These are phyloP conservation scores for Neofusicoccum cordaticola DNA, from an alignment of 2,329 filamentous ascomycete species.

Conservation along the genomic window DNA sequence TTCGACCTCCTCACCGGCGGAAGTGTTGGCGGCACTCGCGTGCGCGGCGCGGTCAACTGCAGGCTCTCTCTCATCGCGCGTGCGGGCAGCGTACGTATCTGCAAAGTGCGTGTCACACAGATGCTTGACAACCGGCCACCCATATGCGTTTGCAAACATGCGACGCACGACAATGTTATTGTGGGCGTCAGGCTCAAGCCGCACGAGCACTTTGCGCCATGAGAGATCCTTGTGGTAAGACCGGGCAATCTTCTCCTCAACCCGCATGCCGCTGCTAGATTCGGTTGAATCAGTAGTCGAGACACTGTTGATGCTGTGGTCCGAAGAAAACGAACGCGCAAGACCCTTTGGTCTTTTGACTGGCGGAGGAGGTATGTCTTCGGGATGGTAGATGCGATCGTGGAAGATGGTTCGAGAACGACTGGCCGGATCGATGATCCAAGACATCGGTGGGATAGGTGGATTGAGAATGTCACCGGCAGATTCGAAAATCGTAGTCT, in stretches of 20 bases:
- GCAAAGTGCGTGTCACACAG: constrained; percentile 92
- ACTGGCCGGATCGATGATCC: constrained; percentile 76
- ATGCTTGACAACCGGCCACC: constrained; percentile 96
- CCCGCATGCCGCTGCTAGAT: constrained; percentile 65
- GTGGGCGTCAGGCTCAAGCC: constrained; percentile 93
- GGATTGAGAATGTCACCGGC: constrained; percentile 91
- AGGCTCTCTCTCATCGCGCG: constrained; percentile 65
- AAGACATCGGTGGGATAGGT: constrained; percentile 76
- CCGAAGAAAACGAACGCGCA: constrained; percentile 39
- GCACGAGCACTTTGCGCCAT: constrained; percentile 95
- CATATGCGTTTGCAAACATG: constrained; percentile 95
- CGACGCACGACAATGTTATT: constrained; percentile 97
- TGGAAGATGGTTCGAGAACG: constrained; percentile 92
- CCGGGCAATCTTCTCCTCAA: constrained; percentile 96
- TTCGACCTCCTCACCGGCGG: constrained; percentile 65
- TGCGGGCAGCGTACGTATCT: constrained; percentile 64
- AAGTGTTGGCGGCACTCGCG: constrained; percentile 54
- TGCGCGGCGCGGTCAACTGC: constrained; percentile 67
- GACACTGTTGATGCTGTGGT: constrained; percentile 25
- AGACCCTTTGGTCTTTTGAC: constrained; percentile 37
- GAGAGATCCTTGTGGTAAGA: constrained; percentile 89
- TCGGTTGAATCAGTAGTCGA: constrained; percentile 16
- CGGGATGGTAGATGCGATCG: constrained; percentile 89
- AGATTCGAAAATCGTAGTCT: constrained; percentile 91
- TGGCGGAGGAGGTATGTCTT: constrained; percentile 84